Base-by-base conservation (phyloP, 1,284 basidiomycete species). In the Fereydounia khargensis region DNA sequence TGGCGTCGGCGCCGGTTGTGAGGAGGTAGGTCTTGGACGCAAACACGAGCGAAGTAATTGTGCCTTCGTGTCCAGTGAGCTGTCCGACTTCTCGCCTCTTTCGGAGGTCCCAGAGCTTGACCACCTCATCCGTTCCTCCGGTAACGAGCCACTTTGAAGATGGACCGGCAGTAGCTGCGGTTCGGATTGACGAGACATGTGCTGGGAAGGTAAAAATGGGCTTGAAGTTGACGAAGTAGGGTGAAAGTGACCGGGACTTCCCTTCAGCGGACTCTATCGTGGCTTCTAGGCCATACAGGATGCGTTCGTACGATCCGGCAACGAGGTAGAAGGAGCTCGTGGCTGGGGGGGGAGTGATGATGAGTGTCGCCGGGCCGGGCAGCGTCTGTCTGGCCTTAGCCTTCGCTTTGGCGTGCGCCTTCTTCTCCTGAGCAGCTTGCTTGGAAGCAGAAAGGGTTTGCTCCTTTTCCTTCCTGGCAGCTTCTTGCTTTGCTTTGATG, bases 161-260 rank as follows among this genome's bases (percentile, higher is more conserved):
- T 0, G 87, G 86, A 1, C 89, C 88, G 9, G 69, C 70, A 13
- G 68, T 68, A 2, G 73, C 70, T 4, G 94, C 86, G 8, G 88
- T 84, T 69, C 91, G 91, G 51, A 97, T 87, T 65, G 86, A 91
- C 1, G 89, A 91, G 25, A 94, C 84, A 77, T 97, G 94, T 0
- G 94, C 94, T 23, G 94, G 91, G 78, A 97, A 97, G 54, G 91
- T 90, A 77, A 98, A 98, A 40, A 88, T 82, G 0, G 94, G 91
- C 56, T 85, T 85, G n/a, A 70, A 53, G 6, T 41, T 21, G 2
- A 65, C 47, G 45, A 63, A 76, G 37, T 68, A 59, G 25, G 44
- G 32, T 14, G 57, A 30, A 10, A 55, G 39, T 16, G 38, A 24
- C 25, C 21, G 36, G 21, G 46, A 40, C 16, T 40, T 38, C 7